These are phyloP conservation scores for Parastagonospora avenae DNA, from an alignment of 2,329 filamentous ascomycete species.

Conservation along the genomic window DNA sequence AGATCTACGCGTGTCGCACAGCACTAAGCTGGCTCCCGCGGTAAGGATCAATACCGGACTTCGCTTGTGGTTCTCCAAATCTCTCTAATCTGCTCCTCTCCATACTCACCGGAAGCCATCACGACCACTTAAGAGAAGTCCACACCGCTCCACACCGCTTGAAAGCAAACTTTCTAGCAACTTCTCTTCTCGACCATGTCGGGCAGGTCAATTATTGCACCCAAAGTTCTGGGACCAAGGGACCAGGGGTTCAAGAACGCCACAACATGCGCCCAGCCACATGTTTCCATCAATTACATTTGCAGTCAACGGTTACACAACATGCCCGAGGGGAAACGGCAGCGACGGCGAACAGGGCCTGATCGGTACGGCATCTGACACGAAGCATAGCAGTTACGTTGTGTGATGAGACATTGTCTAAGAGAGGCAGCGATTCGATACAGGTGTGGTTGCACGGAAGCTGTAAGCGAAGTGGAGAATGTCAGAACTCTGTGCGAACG, in stretches of 20 bases:
- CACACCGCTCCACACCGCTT: slow-evolving; percentile 27
- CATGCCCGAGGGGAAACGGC: background rate
- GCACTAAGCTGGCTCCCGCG: background rate
- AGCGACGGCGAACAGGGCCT: background rate
- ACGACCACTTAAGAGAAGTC: slow-evolving; percentile 1
- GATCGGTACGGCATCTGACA: background rate
- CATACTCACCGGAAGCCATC: slow-evolving; percentile 10
- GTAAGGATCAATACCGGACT: slow-evolving; percentile 1
- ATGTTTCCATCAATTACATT: background rate
- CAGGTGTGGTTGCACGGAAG: slow-evolving; percentile 4
- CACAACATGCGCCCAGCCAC: background rate
- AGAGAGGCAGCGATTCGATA: background rate
- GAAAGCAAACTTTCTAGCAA: background rate
- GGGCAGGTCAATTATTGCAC: background rate
- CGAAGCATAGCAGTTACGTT: background rate
- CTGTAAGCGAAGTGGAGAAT: background rate
- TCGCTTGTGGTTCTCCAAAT: background rate
- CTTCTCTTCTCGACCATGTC: background rate
- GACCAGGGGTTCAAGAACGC: background rate
- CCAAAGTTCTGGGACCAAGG: background rate
- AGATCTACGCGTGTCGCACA: background rate
- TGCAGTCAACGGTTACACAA: background rate
- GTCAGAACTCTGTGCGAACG: slow-evolving; percentile 21
- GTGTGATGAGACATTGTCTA: background rate
- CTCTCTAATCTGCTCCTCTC: slow-evolving; percentile 8